Evolutionary conservation across 2,329 filamentous ascomycete genomes (phyloP), one percentile per base, ranked within the genome.

Genomic region (Fusarium pseudoanthophilum): DNA sequence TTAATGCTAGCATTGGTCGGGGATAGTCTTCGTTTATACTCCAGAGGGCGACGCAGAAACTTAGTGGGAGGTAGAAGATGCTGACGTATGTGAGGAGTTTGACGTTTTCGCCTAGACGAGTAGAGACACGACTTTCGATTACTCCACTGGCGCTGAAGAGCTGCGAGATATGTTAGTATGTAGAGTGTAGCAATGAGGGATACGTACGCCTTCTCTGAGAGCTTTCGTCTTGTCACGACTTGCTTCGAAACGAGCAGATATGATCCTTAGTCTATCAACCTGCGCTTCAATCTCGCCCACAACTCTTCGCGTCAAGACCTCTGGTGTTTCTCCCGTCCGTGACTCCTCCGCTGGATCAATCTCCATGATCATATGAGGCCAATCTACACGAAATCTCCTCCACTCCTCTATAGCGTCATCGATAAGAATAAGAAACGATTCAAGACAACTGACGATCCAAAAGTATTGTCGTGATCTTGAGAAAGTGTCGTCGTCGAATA

Each of bases 11-110:
- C 8, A 37, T 39, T 24, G 46, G 18, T 4, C 46, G 48, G 1
- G 46, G 15, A 6, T 62, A 62, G 7, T 26, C 34, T 24, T 62
- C 57, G 15, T 62, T 53, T 28, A 52, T 56, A 46, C 67, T 70
- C 71, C 71, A 72, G 4, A 69, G 55, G 2, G 69, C 65, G 10
- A 66, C 73, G 62, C 78, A 80, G 59, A 83, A 83, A 16, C 80
- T 76, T 9, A 84, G 67, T 0, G 82, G 82, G 1, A 84, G 75
- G 60, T 80, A 84, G 56, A 84, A 83, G n/a, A 83, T 82, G 59
- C 80, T 83, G 26, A 84, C 80, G 37, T 81, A 80, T 21, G 82
- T 83, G 48, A 84, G 76, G 0, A 84, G 75, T 39, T 80, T 79
- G 16, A 84, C 78, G 39, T 83, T 83, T 45, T 83, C 74, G 1